phyloP scores from a whole-genome alignment of 106 monocot genomes.

The Platanthera guangdongensis region DNA sequence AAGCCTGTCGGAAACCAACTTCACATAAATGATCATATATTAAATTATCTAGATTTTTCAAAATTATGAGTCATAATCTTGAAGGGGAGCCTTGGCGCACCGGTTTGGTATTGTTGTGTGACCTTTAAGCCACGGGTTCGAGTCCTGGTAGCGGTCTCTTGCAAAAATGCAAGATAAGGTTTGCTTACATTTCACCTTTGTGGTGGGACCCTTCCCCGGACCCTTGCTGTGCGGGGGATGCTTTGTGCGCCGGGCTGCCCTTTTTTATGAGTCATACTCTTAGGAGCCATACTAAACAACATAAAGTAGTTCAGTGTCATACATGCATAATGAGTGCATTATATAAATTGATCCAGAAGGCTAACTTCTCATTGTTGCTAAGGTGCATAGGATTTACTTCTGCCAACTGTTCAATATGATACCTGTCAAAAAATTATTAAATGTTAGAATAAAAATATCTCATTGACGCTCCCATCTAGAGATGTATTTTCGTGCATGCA shows the following conservation, averaged over 20 bases:
- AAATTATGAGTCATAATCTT: background rate
- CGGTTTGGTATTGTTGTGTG: too few species aligned
- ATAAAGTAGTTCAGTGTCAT: slow-evolving; percentile 10
- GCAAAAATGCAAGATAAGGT: too few species aligned
- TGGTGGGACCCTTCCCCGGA: too few species aligned
- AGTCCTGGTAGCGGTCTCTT: too few species aligned
- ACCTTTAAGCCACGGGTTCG: too few species aligned
- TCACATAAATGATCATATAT: background rate
- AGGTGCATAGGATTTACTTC: slow-evolving; percentile 74
- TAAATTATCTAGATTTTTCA: background rate
- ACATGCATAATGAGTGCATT: slow-evolving; percentile 97
- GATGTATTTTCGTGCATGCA: too few species aligned
- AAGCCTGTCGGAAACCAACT: slow-evolving; percentile 44
- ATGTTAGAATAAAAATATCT: background rate
- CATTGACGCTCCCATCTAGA: too few species aligned
- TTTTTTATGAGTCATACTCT: background rate
- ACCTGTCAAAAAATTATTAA: slow-evolving; percentile 24
- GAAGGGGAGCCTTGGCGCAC: too few species aligned
- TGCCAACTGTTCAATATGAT: slow-evolving; percentile 63
- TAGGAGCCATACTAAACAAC: background rate
- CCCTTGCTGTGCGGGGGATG: too few species aligned
- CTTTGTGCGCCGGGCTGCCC: too few species aligned
- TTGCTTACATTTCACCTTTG: too few species aligned
- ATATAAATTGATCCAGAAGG: slow-evolving; percentile 93
- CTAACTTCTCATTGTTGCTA: slow-evolving; percentile 51